A percentile compares a stretch with the other conserved stretches of the same genome.
These are phyloP conservation scores for Durusdinium trenchii DNA, from an alignment of 73 alveolate genomes.

Conservation along the genomic window DNA sequence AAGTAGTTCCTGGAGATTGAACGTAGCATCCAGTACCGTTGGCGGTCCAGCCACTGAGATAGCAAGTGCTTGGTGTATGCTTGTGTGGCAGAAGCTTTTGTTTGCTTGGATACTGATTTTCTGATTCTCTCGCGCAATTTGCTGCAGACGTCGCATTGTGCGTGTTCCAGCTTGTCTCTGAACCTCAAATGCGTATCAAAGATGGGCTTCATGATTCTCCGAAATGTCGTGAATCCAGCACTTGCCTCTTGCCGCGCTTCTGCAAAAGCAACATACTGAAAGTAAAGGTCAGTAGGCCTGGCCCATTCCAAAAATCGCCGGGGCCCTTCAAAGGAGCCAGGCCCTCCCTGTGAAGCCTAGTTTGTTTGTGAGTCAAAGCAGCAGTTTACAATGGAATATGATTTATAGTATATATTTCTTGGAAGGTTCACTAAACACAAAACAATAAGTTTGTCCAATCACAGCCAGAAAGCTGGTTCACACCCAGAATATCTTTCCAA, in stretches of 20 bases:
- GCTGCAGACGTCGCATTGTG: too few species aligned
- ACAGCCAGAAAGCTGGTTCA: neutral
- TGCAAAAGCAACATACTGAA: neutral
- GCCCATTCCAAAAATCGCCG: neutral
- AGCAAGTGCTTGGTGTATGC: too few species aligned
- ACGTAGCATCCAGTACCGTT: too few species aligned
- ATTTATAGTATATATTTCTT: too few species aligned
- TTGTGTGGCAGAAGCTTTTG: too few species aligned
- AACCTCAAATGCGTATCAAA: neutral
- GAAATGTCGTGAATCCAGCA: neutral
- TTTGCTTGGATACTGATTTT: too few species aligned
- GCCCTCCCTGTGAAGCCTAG: neutral
- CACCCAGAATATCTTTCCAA: neutral
- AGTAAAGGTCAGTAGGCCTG: neutral
- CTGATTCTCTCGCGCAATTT: too few species aligned
- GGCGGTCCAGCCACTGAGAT: too few species aligned
- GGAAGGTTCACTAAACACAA: neutral
- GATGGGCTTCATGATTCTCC: neutral
- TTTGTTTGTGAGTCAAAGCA: too few species aligned
- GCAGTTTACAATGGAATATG: too few species aligned
- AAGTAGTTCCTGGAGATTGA: too few species aligned
- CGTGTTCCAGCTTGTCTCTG: neutral
- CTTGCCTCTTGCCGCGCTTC: neutral
- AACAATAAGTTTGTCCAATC: neutral
- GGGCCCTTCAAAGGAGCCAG: slow-evolving; percentile 9